phyloP scores from a whole-genome alignment of 768 basidiomycete genomes.

The Suillus placidus region DNA sequence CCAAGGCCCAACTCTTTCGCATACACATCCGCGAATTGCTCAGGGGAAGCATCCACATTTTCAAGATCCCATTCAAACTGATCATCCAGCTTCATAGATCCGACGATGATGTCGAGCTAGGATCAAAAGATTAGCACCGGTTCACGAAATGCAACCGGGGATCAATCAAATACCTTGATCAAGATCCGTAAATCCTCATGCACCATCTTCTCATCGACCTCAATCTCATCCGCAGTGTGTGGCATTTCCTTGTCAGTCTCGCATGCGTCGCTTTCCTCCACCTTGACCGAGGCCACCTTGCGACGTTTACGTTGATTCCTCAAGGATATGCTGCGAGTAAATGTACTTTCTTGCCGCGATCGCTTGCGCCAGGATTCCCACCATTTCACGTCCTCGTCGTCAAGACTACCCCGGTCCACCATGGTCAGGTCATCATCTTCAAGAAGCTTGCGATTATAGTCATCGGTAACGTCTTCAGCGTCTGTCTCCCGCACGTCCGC shows the following conservation, averaged over 20 bases:
- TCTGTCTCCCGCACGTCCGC: slow-evolving; percentile 19
- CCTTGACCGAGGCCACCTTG: slow-evolving; percentile 38
- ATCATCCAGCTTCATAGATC: slow-evolving; percentile 90
- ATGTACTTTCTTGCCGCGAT: slow-evolving; percentile 35
- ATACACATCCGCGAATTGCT: slow-evolving; percentile 90
- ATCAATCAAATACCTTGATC: slow-evolving; percentile 68
- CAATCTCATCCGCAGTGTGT: slow-evolving; percentile 61
- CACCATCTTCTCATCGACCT: slow-evolving; percentile 63
- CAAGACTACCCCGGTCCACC: slow-evolving; percentile 44
- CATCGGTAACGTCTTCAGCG: slow-evolving; percentile 13
- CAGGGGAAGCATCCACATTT: slow-evolving; percentile 78
- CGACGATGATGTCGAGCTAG: slow-evolving; percentile 94
- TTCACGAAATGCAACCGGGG: slow-evolving; percentile 14
- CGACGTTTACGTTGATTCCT: slow-evolving; percentile 45
- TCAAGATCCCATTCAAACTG: slow-evolving; percentile 98
- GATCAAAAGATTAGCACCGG: slow-evolving; percentile 2
- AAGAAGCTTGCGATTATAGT: slow-evolving; percentile 29
- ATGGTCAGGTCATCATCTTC: slow-evolving; percentile 26
- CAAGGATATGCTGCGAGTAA: slow-evolving; percentile 25
- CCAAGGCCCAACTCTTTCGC: slow-evolving; percentile 83
- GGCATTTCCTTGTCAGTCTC: slow-evolving; percentile 45
- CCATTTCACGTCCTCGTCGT: slow-evolving; percentile 56
- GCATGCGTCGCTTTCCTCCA: slow-evolving; percentile 24
- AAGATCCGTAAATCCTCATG: slow-evolving; percentile 90
- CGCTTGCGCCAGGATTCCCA: slow-evolving; percentile 76